Evolutionary conservation across 192 early-diverging fungal genomes (phyloP), one percentile per base, ranked within the genome.

Genomic region (Backusella mclennaniae): DNA sequence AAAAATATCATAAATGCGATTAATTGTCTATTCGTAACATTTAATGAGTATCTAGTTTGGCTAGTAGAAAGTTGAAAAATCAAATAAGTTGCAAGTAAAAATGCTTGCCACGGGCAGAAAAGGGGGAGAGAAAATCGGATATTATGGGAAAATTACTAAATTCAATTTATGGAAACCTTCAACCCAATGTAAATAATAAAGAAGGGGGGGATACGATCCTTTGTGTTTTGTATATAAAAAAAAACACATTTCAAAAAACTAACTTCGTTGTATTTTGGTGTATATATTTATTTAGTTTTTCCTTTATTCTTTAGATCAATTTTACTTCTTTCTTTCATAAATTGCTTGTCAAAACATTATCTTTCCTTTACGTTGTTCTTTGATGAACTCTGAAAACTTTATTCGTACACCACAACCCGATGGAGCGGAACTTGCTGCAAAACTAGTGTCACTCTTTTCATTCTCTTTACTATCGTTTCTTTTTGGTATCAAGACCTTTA

Each of bases 401-500:
- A 63, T 63, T 29, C 56, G 4, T 26, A 63, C 73, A 66, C 26
- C 71, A 46, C 33, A 76, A 49, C 80, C 80, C 4, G 80, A 82
- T 41, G 21, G 35, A 63, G 42, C 26, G 23, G 80, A 82, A 71
- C 56, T 82, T 33, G 53, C 56, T 21, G 67, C 80, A 14, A 77
- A 82, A 17, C 23, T 82, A 17, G 23, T 82, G 7, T 70, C 73
- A 6, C 26, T 82, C 17, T 31, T 78, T 17, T 71, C 76, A 31
- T 69, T 73, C 14, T 72, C 76, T 36, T 70, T 74, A 11, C 39
- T 82, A 6, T 78, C 73, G 2, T 21, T 42, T 42, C 36, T 82
- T 19, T 78, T 77, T 74, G 80, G 80, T 11, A 49, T 75, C 35
- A 82, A 82, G 39, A 78, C 76, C n/a, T 77, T 35, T 23, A 74